phyloP scores from a whole-genome alignment of 2,329 filamentous ascomycete genomes.

The Claviceps africana region DNA sequence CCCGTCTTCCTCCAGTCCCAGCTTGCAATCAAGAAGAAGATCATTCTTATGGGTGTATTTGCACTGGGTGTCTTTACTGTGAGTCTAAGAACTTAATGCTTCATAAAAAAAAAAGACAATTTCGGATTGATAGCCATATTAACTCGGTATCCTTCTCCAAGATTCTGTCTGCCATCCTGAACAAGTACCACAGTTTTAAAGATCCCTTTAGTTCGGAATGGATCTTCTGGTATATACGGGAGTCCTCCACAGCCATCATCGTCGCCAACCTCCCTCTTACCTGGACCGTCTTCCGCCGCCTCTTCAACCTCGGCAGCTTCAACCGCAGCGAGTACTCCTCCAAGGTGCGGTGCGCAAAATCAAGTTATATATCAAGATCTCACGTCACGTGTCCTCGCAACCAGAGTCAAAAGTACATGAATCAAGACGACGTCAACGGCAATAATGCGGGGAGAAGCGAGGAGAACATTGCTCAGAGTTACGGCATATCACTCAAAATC shows the following conservation, averaged over 20 bases:
- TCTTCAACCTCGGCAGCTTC: constrained; percentile 20
- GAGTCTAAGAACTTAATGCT: constrained; percentile 9
- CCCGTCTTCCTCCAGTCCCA: constrained; percentile 36
- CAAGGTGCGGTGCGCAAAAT: constrained; percentile 5
- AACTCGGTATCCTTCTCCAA: constrained; percentile 7
- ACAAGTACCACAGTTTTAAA: constrained; percentile 28
- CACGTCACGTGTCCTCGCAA: constrained; percentile 8
- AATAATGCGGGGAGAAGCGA: constrained; percentile 20
- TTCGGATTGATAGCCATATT: neutral
- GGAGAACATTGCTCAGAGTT: constrained; percentile 21
- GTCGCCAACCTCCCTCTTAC: constrained; percentile 28
- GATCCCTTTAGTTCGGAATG: constrained; percentile 24
- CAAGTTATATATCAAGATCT: constrained; percentile 1
- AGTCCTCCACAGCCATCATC: constrained; percentile 31
- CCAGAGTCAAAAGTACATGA: neutral
- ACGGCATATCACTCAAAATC: constrained; percentile 21
- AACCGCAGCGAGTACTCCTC: constrained; percentile 7
- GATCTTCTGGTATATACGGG: constrained; percentile 32
- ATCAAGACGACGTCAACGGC: constrained; percentile 3
- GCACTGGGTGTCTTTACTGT: constrained; percentile 33
- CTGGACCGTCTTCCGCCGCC: constrained; percentile 27
- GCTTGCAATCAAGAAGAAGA: constrained; percentile 36
- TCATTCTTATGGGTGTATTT: constrained; percentile 33
- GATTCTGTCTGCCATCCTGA: constrained; percentile 36
- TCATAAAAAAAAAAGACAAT: neutral